Conservation (phyloP, 352 stramenopile genomes). For the Pythium phragmitis region DNA sequence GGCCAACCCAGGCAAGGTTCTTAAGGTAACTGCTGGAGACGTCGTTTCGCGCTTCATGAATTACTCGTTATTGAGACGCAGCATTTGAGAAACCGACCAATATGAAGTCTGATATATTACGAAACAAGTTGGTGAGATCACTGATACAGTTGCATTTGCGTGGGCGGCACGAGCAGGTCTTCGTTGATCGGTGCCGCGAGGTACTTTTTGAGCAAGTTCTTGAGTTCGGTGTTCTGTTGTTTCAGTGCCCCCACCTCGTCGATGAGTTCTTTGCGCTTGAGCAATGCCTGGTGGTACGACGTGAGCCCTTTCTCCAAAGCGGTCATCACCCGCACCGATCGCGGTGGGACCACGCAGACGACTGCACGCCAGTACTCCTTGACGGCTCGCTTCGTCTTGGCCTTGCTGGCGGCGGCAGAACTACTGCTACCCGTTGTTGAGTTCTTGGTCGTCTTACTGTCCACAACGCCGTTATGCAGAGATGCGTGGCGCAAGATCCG, state of each 20-base stretch:
- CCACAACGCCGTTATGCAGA: conserved; percentile 11
- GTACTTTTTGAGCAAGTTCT: conserved; percentile 90
- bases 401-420: conserved; percentile 34
- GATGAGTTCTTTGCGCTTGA: conserved; percentile 77
- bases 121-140: conserved; percentile 1
- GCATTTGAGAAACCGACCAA: not conserved
- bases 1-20: not conserved
- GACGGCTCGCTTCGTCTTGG: conserved; percentile 45
- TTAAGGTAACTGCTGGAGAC: not conserved
- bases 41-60: conserved; percentile 4
- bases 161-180: conserved; percentile 81
- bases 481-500: conserved; percentile 41
- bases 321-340: conserved; percentile 75
- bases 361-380: conserved; percentile 82
- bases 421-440: conserved; percentile 1
- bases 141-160: conserved; percentile 82
- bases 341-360: conserved; percentile 65
- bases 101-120: not conserved
- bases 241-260: conserved; percentile 78
- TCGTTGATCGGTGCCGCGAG: conserved; percentile 80
- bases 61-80: not conserved
- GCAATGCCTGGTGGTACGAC: conserved; percentile 82
- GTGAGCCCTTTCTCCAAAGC: conserved; percentile 81
- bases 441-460: conserved; percentile 27
- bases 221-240: conserved; percentile 88